phyloP scores from a whole-genome alignment of 2,329 filamentous ascomycete genomes.

The Xylariaceae sp. region DNA sequence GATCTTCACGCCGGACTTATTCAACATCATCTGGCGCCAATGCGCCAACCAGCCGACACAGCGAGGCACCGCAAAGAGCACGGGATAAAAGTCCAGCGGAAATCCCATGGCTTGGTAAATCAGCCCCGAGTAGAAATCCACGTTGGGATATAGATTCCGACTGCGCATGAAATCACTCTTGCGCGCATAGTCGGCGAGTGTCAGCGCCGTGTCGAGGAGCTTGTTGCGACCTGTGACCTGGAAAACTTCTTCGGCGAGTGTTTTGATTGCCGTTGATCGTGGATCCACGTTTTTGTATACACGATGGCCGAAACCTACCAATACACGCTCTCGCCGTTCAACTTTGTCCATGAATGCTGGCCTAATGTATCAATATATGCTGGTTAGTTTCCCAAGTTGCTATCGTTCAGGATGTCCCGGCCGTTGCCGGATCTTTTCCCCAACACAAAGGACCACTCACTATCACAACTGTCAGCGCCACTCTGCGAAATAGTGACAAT shows the following conservation, averaged over 20 bases:
- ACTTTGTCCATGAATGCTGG: slow-evolving; percentile 49
- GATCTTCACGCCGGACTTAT: slow-evolving; percentile 47
- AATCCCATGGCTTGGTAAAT: slow-evolving; percentile 55
- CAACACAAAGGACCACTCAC: no score
- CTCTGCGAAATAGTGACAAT: no score
- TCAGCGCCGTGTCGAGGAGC: slow-evolving; percentile 47
- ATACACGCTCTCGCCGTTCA: slow-evolving; percentile 48
- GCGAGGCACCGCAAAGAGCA: slow-evolving; percentile 49
- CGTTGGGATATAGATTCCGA: slow-evolving; percentile 49
- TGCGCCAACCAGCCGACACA: slow-evolving; percentile 52
- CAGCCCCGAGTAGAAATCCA: slow-evolving; percentile 51
- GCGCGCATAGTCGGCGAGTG: slow-evolving; percentile 44
- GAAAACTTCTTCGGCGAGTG: slow-evolving; percentile 50
- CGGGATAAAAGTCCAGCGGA: slow-evolving; percentile 51
- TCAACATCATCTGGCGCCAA: slow-evolving; percentile 51
- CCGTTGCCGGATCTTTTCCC: no score
- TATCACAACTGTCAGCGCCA: no score
- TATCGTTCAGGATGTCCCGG: no score
- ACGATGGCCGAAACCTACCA: slow-evolving; percentile 56
- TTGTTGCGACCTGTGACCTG: slow-evolving; percentile 49
- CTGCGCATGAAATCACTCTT: slow-evolving; percentile 49
- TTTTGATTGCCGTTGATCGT: slow-evolving; percentile 47
- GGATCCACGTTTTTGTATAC: slow-evolving; percentile 55
- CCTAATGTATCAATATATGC: no score
- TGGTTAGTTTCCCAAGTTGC: no score